Conservation (phyloP, 2,329 filamentous ascomycete genomes). For the Lasiodiplodia citricola region DNA sequence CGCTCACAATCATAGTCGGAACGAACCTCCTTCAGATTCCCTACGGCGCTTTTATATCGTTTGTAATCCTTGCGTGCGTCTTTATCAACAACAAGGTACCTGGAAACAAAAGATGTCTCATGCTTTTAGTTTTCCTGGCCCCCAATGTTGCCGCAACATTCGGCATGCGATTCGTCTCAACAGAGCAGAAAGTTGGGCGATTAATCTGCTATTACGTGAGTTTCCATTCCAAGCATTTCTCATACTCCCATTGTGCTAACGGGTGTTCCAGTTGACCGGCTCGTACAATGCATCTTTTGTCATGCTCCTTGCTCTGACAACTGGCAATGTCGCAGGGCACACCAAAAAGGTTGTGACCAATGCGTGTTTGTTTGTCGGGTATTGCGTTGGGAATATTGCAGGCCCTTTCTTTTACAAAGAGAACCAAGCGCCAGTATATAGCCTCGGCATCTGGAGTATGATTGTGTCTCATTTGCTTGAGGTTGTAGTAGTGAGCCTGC, state of each 20-base stretch:
- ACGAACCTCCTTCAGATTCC: slow-evolving; percentile 40
- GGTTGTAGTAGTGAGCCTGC: slow-evolving; percentile 39
- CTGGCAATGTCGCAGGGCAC: slow-evolving; percentile 44
- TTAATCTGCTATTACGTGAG: slow-evolving; percentile 7
- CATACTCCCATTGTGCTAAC: neutral
- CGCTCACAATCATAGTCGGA: neutral
- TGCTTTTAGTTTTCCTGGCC: neutral
- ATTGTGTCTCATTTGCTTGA: slow-evolving; percentile 31
- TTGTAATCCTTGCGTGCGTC: slow-evolving; percentile 31
- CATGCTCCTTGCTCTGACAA: slow-evolving; percentile 32
- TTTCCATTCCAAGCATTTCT: neutral
- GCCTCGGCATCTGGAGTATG: slow-evolving; percentile 38
- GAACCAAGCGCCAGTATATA: slow-evolving; percentile 42
- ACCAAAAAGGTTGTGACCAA: slow-evolving; percentile 53
- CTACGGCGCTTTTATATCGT: slow-evolving; percentile 31
- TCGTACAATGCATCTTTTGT: slow-evolving; percentile 40
- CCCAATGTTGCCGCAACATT: neutral
- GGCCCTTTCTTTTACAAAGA: slow-evolving; percentile 49
- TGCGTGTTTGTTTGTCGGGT: slow-evolving; percentile 55
- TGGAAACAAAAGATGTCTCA: neutral
- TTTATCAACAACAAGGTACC: neutral
- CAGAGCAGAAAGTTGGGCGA: neutral
- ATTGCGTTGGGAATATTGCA: slow-evolving; percentile 49
- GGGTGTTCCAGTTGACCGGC: neutral
- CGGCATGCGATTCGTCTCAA: neutral